Evolutionary conservation across 108 stramenopile species (phyloP), one percentile per base, ranked within the genome.

Genomic region (Asterionellopsis glacialis): DNA sequence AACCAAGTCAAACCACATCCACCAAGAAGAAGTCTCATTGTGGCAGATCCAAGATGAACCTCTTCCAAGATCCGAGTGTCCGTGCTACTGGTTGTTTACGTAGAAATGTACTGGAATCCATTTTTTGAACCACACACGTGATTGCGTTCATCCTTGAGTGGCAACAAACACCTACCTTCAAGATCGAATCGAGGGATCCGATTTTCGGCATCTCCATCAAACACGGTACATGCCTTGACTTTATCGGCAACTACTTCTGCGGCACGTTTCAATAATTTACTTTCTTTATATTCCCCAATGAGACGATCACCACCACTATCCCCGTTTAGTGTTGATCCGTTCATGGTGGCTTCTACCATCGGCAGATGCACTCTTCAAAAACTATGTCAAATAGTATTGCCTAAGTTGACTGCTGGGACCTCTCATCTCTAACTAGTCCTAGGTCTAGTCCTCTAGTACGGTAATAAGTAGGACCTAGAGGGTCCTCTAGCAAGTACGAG

Each of bases 221-320:
- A 72, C 16, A 85, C 58, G 1, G 59, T 59, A 19, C 82, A 76
- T 26, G 52, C 75, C 47, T 73, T 61, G 1, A 79, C 72, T 55
- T 86, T 90, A 44, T 80, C 73, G 16, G 59, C 73, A 4, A 89
- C 84, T 4, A 82, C 69, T 9, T 72, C 72, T 61, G 82, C 59
- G 9, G 88, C 84, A 22, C 68, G 65, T 18, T 69, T 70, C 22
- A 89, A 45, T 49, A 89, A 77, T 50, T 83, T 80, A 16, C 59
- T 47, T 60, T 83, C 84, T 27, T 67, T 72, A 55, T 64, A 81
- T 23, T 70, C 72, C 16, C 83, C 87, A 38, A 88, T 79, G 23
- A 71, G 45, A n/a, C 69, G 66, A 44, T 68, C 72, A 4, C 45
- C 47, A 25, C 39, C 48, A 33, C 25, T 21, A 23, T n/a, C n/a